phyloP scores from a whole-genome alignment of 208 protist genomes.

The Wallacemonas rigidus region DNA sequence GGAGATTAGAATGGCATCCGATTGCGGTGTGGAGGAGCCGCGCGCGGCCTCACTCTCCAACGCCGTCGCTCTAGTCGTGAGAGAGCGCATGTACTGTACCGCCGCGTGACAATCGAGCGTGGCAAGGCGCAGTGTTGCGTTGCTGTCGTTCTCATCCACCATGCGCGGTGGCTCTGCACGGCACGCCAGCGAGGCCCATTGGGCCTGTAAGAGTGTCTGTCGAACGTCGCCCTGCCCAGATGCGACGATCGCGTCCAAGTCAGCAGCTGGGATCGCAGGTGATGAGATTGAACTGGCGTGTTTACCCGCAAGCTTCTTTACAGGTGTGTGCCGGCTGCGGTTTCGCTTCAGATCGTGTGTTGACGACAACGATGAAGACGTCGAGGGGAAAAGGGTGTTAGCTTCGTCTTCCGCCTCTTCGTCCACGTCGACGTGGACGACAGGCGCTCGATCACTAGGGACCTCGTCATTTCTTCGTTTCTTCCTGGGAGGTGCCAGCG shows the following conservation, averaged over 20 bases:
- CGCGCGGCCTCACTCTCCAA: background rate
- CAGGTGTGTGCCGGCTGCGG: too few species aligned
- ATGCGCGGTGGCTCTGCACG: background rate
- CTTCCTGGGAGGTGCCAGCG: too few species aligned
- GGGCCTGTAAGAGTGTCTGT: slow-evolving; percentile 75
- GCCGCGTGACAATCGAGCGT: slow-evolving; percentile 1
- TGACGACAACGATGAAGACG: background rate
- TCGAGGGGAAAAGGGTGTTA: too few species aligned
- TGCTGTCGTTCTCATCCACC: background rate
- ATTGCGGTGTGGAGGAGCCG: background rate
- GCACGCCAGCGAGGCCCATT: slow-evolving; percentile 46
- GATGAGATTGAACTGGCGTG: background rate
- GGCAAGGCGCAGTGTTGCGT: background rate
- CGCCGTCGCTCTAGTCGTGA: background rate
- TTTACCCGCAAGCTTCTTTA: background rate
- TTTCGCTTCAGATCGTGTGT: background rate
- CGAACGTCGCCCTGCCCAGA: slow-evolving; percentile 79
- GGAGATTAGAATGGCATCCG: slow-evolving; percentile 6
- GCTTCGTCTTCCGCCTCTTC: too few species aligned
- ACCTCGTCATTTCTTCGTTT: too few species aligned
- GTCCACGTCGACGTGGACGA: background rate
- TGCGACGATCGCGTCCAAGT: slow-evolving; percentile 46
- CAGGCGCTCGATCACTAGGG: too few species aligned
- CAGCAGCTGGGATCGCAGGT: slow-evolving; percentile 15
- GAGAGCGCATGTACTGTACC: background rate